These are phyloP conservation scores for Wickerhamiella infanticola DNA, from an alignment of 1,139 yeast species.

Conservation along the genomic window DNA sequence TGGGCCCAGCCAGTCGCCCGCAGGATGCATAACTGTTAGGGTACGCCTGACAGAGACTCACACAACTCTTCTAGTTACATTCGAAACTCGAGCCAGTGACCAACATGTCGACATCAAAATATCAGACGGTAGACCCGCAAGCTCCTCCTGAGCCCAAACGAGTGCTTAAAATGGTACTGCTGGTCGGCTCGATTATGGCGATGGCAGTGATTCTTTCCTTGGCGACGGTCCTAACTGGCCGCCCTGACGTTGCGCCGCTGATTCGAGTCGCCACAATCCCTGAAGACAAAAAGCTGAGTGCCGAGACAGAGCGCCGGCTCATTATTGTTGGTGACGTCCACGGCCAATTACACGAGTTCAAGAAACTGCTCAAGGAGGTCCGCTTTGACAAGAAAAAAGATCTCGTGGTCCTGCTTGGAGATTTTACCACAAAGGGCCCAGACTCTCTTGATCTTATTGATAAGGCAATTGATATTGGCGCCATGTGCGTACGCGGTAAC, in stretches of 20 bases:
- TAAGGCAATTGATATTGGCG: conserved; percentile 35
- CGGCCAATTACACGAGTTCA: conserved; percentile 50
- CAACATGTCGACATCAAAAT: background rate
- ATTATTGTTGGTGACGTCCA: conserved; percentile 79
- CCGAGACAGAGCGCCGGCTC: conserved; percentile 26
- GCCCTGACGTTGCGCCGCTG: conserved; percentile 4
- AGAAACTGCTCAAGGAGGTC: conserved; percentile 31
- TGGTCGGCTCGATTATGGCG: background rate
- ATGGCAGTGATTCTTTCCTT: background rate
- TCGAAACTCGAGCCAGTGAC: no score
- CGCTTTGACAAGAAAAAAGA: conserved; percentile 35
- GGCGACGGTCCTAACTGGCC: conserved; percentile 17
- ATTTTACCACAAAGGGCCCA: conserved; percentile 74
- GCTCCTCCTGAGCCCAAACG: background rate
- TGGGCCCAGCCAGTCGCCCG: no score
- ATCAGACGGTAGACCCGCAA: background rate
- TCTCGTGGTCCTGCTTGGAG: conserved; percentile 63
- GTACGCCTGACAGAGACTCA: no score
- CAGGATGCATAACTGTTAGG: no score
- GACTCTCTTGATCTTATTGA: conserved; percentile 56
- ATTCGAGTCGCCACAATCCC: conserved; percentile 7
- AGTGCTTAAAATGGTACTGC: background rate
- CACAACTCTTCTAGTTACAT: no score
- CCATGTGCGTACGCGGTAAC: conserved; percentile 74
- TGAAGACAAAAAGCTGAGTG: conserved; percentile 12